phyloP scores from a whole-genome alignment of 1,139 yeast species.

The Taphrina communis region DNA sequence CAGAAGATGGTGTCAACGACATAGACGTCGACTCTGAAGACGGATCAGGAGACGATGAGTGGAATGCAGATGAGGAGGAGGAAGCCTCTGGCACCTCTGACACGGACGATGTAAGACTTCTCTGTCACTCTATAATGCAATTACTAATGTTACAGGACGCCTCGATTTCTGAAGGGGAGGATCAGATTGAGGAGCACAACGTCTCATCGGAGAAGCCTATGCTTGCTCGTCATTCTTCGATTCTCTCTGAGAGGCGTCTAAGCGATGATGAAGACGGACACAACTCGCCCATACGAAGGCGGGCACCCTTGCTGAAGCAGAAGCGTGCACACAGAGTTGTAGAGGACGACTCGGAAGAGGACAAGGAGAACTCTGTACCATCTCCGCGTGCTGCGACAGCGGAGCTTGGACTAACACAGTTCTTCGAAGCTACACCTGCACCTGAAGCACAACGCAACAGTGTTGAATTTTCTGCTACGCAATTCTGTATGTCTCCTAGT shows the following conservation, averaged over 20 bases:
- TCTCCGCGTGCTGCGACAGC: slow-evolving; percentile 4
- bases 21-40: slow-evolving; percentile 49
- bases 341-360: slow-evolving; percentile 36
- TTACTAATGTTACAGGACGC: slow-evolving; percentile 2
- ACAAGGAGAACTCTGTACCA: slow-evolving; percentile 32
- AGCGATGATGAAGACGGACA: slow-evolving; percentile 27
- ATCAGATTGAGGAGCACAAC: neutral
- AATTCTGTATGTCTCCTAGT: slow-evolving; percentile 12
- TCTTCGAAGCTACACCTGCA: slow-evolving; percentile 29
- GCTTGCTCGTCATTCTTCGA: slow-evolving; percentile 8
- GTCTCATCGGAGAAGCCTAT: neutral
- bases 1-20: slow-evolving; percentile 55
- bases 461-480: slow-evolving; percentile 8
- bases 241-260: slow-evolving; percentile 21
- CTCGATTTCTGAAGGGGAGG: neutral
- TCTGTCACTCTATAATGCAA: neutral
- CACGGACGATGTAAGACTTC: slow-evolving; percentile 9
- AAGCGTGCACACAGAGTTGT: slow-evolving; percentile 7
- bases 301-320: neutral
- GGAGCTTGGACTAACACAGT: slow-evolving; percentile 28
- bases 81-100: slow-evolving; percentile 48
- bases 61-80: slow-evolving; percentile 46
- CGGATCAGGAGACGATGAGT: slow-evolving; percentile 51
- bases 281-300: slow-evolving; percentile 1
- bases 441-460: neutral